phyloP scores from a whole-genome alignment of 225 moss, liverwort and hornwort species.

The Pseudisothecium myosuroides region DNA sequence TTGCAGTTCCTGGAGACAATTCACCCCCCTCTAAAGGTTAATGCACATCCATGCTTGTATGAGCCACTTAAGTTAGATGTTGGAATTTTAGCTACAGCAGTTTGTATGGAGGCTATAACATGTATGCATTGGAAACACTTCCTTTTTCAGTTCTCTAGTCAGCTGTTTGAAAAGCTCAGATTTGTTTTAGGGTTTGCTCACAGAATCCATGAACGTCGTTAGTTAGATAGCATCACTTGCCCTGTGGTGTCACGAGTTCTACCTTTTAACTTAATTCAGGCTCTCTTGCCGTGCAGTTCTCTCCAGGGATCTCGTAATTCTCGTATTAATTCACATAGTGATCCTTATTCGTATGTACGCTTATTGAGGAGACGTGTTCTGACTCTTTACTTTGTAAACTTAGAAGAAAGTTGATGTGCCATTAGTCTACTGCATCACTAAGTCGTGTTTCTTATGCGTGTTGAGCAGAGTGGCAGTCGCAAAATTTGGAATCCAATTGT shows the following conservation, averaged over 20 bases:
- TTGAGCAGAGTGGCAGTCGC: slow-evolving; percentile 18
- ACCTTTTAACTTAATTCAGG: not conserved
- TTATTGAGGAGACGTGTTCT: not conserved
- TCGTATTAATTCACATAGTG: not conserved
- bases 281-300: not conserved
- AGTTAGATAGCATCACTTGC: not conserved
- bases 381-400: not conserved
- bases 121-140: not conserved
- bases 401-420: not conserved
- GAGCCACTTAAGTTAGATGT: not conserved
- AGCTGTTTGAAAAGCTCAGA: not conserved
- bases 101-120: not conserved
- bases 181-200: not conserved
- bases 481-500: slow-evolving; percentile 9
- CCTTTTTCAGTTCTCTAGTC: not conserved
- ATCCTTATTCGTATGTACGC: not conserved
- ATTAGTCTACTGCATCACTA: not conserved
- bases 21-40: slow-evolving; percentile 39
- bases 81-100: not conserved
- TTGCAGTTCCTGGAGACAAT: slow-evolving; percentile 55
- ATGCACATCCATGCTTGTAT: not conserved
- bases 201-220: not conserved
- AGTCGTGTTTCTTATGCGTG: not conserved
- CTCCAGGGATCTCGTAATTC: not conserved
- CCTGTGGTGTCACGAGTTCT: not conserved